phyloP scores from a whole-genome alignment of 169 alveolate genomes.

The Condylostoma magnum region DNA sequence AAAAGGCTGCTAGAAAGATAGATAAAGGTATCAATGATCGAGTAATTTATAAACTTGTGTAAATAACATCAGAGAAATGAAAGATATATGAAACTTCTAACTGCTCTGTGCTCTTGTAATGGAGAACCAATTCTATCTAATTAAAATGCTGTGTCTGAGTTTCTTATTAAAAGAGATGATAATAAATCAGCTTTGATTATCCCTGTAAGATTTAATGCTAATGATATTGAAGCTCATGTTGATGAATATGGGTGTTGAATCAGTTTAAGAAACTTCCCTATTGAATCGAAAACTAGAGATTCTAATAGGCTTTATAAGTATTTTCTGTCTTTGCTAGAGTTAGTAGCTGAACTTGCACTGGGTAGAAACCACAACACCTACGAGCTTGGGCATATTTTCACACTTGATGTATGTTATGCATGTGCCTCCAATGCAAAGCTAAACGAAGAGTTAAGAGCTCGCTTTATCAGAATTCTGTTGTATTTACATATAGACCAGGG shows the following conservation, averaged over 20 bases:
- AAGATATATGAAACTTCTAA: constrained; percentile 30
- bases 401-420: neutral
- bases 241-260: neutral
- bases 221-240: neutral
- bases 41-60: constrained; percentile 31
- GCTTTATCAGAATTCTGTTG: neutral
- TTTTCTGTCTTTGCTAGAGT: neutral
- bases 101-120: constrained; percentile 41
- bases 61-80: constrained; percentile 19
- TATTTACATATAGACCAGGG: neutral
- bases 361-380: neutral
- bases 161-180: neutral
- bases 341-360: neutral
- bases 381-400: neutral
- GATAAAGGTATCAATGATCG: constrained; percentile 12
- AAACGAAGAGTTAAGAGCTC: neutral
- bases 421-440: neutral
- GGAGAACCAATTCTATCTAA: constrained; percentile 24
- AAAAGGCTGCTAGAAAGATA: constrained; percentile 28
- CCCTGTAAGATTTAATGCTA: constrained; percentile 6
- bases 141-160: constrained; percentile 14
- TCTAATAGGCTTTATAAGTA: neutral
- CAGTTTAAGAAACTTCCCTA: neutral
- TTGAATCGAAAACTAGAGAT: neutral
- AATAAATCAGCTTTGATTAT: constrained; percentile 6